Percentiles rank a stretch among this genome's conserved stretches.
phyloP scores from a whole-genome alignment of 495 filamentous ascomycete species.

The Echria macrotheca region DNA sequence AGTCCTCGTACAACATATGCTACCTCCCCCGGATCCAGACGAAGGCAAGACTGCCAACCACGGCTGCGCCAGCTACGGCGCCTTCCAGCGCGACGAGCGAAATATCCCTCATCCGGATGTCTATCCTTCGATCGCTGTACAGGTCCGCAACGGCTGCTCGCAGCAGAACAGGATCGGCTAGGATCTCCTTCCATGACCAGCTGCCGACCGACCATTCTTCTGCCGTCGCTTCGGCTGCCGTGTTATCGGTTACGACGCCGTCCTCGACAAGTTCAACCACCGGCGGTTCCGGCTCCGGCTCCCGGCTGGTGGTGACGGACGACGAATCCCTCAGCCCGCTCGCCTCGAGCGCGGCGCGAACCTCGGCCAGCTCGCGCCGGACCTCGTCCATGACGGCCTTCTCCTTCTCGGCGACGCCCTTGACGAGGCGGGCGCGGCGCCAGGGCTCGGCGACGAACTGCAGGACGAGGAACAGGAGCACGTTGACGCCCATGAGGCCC shows the following conservation, averaged over 20 bases:
- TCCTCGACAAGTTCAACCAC: not conserved
- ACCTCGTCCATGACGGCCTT: constrained; percentile 68
- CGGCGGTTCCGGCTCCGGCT: not conserved
- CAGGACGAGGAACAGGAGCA: constrained; percentile 79
- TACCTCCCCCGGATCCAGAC: constrained; percentile 49
- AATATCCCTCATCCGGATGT: constrained; percentile 65
- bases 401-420: constrained; percentile 62
- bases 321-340: constrained; percentile 16
- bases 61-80: constrained; percentile 63
- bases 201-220: not conserved
- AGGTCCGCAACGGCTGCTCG: constrained; percentile 42
- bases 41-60: constrained; percentile 55
- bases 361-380: constrained; percentile 33
- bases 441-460: constrained; percentile 95
- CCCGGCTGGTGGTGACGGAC: constrained; percentile 6
- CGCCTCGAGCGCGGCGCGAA: constrained; percentile 20
- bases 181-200: constrained; percentile 41
- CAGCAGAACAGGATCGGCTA: constrained; percentile 38
- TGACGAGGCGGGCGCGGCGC: constrained; percentile 72
- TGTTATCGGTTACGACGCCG: constrained; percentile 7
- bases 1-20: not conserved
- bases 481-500: constrained; percentile 95
- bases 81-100: constrained; percentile 67
- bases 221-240: not conserved
- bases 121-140: constrained; percentile 65